Conservation (phyloP, 2,329 filamentous ascomycete species). For the Trichoderma oligosporum region DNA sequence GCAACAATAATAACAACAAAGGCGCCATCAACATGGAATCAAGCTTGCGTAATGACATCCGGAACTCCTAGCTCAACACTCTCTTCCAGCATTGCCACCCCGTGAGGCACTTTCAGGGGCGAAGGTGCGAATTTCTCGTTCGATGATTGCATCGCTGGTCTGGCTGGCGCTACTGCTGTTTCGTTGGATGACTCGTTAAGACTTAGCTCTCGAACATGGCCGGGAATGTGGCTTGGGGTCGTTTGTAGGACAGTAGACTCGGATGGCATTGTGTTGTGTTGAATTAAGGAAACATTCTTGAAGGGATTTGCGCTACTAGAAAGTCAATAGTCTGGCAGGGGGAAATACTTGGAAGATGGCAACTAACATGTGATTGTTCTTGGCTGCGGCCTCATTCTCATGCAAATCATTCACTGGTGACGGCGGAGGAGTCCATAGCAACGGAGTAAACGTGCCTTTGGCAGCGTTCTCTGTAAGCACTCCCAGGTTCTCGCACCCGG, state of each 20-base stretch:
- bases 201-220: conserved; percentile 6
- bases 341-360: neutral
- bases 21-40: neutral
- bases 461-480: neutral
- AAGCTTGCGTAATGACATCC: conserved; percentile 37
- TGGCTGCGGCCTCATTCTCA: neutral
- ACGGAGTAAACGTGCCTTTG: neutral
- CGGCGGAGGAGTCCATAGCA: conserved; percentile 24
- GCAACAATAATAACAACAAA: neutral
- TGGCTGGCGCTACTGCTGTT: neutral
- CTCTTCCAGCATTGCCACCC: conserved; percentile 56
- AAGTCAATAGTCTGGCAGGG: too few relatives aligned
- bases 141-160: neutral
- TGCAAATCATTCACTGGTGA: conserved; percentile 15
- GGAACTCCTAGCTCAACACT: conserved; percentile 46
- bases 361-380: neutral
- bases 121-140: conserved; percentile 20
- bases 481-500: conserved; percentile 26
- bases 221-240: neutral
- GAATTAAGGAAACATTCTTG: neutral
- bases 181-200: neutral
- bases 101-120: conserved; percentile 46
- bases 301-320: neutral
- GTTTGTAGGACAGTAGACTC: neutral
- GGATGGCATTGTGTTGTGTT: neutral